Evolutionary conservation across 2,329 filamentous ascomycete species (phyloP).

Genomic region (Fusarium lateritium): DNA sequence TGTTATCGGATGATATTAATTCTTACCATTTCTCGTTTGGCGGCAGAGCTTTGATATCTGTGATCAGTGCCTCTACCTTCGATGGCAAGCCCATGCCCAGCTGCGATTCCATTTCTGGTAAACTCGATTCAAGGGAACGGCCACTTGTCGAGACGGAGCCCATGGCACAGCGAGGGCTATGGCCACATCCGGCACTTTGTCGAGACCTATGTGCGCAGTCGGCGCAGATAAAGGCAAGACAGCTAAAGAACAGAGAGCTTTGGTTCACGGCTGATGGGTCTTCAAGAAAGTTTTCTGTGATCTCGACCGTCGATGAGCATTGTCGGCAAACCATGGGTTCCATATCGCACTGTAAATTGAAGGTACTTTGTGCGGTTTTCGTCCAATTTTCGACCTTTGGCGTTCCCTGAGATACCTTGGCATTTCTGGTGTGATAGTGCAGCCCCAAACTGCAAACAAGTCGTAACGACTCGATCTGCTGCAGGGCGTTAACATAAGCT

Average conservation of each 20-base stretch:
- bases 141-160: conserved; percentile 47
- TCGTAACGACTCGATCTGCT: conserved; percentile 61
- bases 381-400: conserved; percentile 33
- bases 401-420: conserved; percentile 4
- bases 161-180: conserved; percentile 42
- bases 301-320: conserved; percentile 48
- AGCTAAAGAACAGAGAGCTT: conserved; percentile 51
- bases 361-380: conserved; percentile 51
- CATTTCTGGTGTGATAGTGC: conserved; percentile 54
- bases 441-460: conserved; percentile 64
- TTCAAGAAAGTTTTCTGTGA: conserved; percentile 46
- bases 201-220: conserved; percentile 44
- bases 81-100: conserved; percentile 39
- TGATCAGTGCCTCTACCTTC: conserved; percentile 54
- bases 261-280: conserved; percentile 4
- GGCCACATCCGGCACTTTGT: conserved; percentile 40
- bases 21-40: conserved; percentile 54
- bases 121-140: conserved; percentile 42
- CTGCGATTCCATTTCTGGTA: neutral
- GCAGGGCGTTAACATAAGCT: conserved; percentile 59
- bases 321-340: conserved; percentile 46
- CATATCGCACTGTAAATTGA: conserved; percentile 54
- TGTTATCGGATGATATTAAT: neutral
- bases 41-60: conserved; percentile 50
- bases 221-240: conserved; percentile 52